Evolutionary conservation across 2,329 filamentous ascomycete genomes (phyloP).

Genomic region (Colletotrichum cordylinicola): DNA sequence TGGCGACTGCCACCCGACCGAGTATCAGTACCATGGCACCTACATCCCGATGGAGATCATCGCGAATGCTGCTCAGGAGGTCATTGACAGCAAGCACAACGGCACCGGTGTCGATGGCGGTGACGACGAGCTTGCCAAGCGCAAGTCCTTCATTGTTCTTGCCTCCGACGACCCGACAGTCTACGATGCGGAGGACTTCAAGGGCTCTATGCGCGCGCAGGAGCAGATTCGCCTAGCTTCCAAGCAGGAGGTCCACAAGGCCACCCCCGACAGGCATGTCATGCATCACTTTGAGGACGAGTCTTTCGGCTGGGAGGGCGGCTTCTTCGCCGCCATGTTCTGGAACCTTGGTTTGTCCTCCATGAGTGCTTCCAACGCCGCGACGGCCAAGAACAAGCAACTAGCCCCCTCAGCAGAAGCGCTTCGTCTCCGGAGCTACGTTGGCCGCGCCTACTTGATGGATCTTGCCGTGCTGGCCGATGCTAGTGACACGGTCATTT

Average conservation of each 20-base stretch:
- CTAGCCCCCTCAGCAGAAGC: constrained; percentile 54
- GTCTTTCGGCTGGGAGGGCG: constrained; percentile 85
- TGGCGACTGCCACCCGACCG: constrained; percentile 78
- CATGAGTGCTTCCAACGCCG: constrained; percentile 40
- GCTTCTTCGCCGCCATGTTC: constrained; percentile 83
- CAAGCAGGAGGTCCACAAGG: constrained; percentile 54
- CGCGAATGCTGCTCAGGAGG: constrained; percentile 59
- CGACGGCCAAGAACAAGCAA: constrained; percentile 35
- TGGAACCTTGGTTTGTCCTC: constrained; percentile 72
- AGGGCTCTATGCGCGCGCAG: constrained; percentile 67
- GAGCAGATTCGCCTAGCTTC: constrained; percentile 78
- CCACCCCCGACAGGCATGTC: constrained; percentile 48
- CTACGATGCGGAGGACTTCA: constrained; percentile 70
- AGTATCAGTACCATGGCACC: constrained; percentile 77
- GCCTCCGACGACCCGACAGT: constrained; percentile 85
- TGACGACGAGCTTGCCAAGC: constrained; percentile 40
- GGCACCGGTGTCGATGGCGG: constrained; percentile 37
- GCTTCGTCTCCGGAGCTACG: constrained; percentile 72
- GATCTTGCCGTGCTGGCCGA: constrained; percentile 77
- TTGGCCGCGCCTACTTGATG: constrained; percentile 82
- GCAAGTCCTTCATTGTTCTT: constrained; percentile 61
- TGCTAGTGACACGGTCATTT: constrained; percentile 74
- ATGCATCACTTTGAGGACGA: constrained; percentile 76
- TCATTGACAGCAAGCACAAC: constrained; percentile 58
- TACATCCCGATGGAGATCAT: constrained; percentile 81